phyloP scores from a whole-genome alignment of 305 asterid genomes.

The Rubia balearica region DNA sequence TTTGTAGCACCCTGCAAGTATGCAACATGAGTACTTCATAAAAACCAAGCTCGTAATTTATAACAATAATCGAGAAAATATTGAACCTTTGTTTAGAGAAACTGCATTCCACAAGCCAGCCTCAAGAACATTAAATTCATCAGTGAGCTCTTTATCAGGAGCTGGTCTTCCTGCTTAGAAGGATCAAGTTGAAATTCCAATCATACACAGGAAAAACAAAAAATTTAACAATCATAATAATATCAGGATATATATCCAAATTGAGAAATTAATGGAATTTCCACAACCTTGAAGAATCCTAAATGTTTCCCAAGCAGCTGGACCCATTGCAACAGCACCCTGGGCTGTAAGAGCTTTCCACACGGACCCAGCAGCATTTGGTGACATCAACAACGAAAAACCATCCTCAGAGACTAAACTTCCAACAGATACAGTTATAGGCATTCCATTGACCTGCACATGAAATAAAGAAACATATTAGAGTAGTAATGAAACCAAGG shows the following conservation, averaged over 20 bases:
- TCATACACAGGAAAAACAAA: constrained; percentile 1
- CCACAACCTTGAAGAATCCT: constrained; percentile 76
- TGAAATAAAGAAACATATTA: neutral
- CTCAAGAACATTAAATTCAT: constrained; percentile 86
- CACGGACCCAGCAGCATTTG: constrained; percentile 50
- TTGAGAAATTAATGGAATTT: neutral
- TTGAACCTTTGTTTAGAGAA: constrained; percentile 78
- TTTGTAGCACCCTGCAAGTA: constrained; percentile 74
- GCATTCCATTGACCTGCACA: constrained; percentile 80
- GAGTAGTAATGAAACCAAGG: neutral
- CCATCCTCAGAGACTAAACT: constrained; percentile 70
- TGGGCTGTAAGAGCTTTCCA: constrained; percentile 65
- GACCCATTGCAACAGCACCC: constrained; percentile 71
- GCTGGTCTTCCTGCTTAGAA: constrained; percentile 76
- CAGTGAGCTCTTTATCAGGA: constrained; percentile 85
- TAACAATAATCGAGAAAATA: constrained; percentile 9
- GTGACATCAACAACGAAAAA: constrained; percentile 71
- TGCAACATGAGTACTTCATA: neutral
- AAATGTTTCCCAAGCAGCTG: constrained; percentile 80
- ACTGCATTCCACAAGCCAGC: constrained; percentile 90
- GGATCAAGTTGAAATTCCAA: constrained; percentile 7
- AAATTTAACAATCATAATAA: neutral
- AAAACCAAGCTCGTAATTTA: neutral
- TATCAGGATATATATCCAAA: neutral
- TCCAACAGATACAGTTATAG: constrained; percentile 87